Evolutionary conservation across 1,284 basidiomycete species (phyloP), one percentile per base, ranked within the genome.

Genomic region (Cyathus olla): DNA sequence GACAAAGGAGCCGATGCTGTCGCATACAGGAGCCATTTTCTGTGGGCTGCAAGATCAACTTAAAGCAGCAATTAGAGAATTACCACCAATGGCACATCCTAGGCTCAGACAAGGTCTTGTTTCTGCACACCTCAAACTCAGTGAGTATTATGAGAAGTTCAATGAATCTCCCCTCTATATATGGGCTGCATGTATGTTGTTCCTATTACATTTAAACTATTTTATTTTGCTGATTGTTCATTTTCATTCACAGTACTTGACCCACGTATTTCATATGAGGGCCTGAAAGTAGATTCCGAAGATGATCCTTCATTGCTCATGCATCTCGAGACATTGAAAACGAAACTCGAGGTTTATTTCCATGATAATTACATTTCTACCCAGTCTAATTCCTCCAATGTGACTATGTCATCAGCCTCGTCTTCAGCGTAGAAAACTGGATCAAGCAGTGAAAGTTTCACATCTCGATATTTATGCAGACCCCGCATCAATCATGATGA

Each of bases 11-110:
- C 64, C 72, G 1, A 72, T 67, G 66, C 55, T 74, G 5, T 74
- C 71, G 2, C 59, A 66, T 4, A 68, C 61, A 0, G 63, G 64
- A 31, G 66, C 69, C 0, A 60, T 69, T 26, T 72, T 72, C 40
- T 62, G 66, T 10, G 71, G 68, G 2, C 69, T 75, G 6, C 71
- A 75, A 57, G 66, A 72, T 3, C 39, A 71, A 15, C 46, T 46
- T 8, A 46, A 46, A 19, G 19, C 46, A 10, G n/a, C 15, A 35
- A 54, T 54, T 31, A 37, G n/a, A 13, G 51, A 31, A 6, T 31
- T 54, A 6, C 51, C 51, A 21, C 17, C 17, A 35, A 35, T 10
- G 15, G 28, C 31, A 21, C 15, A 27, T 21, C 17, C 22, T 4
- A n/a, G 19, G 13, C 19, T 54, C 8, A 27, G 40, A 49, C 9